Conservation (phyloP, 2,329 filamentous ascomycete species). For the Zasmidium angulare region DNA sequence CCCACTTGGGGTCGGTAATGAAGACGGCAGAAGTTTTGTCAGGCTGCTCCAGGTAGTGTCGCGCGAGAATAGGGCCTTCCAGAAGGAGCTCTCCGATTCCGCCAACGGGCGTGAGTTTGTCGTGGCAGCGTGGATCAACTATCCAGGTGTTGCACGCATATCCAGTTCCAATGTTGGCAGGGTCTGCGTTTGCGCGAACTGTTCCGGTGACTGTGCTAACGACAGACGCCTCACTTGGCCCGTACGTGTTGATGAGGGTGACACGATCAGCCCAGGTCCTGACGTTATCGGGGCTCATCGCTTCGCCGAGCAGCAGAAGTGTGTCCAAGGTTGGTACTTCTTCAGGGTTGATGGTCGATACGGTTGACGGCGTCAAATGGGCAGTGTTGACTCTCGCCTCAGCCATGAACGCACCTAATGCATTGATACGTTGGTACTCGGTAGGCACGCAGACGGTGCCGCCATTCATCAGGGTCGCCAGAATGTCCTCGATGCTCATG, state of each 20-base stretch:
- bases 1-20: constrained; percentile 15
- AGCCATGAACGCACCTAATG: too few species aligned
- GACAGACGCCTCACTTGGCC: too few species aligned
- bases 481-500: too few species aligned
- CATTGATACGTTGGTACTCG: too few species aligned
- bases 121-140: constrained; percentile 29
- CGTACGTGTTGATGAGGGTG: not conserved
- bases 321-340: not conserved
- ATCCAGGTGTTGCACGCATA: constrained; percentile 27
- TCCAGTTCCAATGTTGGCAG: too few species aligned
- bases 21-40: constrained; percentile 33
- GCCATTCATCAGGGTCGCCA: too few species aligned
- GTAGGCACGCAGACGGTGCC: too few species aligned
- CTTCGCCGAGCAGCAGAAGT: not conserved
- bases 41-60: constrained; percentile 36
- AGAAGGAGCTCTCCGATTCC: constrained; percentile 50
- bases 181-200: too few species aligned
- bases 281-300: not conserved
- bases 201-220: too few species aligned
- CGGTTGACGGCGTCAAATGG: not conserved
- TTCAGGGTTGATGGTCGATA: not conserved
- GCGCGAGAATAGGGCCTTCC: constrained; percentile 46
- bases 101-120: constrained; percentile 41
- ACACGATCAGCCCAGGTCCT: not conserved
- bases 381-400: too few species aligned